A percentile compares a stretch with the other conserved stretches of the same genome.
Conservation (phyloP, 2,329 filamentous ascomycete genomes). For the Alternaria arborescens region DNA sequence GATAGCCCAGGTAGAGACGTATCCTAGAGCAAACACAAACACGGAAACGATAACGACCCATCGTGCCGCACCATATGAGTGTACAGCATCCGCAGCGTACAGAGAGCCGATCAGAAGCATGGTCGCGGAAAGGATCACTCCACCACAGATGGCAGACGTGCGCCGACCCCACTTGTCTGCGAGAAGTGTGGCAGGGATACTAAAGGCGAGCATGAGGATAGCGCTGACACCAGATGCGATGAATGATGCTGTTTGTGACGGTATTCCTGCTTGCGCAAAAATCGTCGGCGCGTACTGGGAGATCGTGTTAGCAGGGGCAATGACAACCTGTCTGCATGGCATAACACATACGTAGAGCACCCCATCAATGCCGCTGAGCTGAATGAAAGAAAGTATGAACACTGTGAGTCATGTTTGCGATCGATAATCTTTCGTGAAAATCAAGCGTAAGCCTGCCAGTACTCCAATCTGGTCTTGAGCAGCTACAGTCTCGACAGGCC, state of each 20-base stretch:
- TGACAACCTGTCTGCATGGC: background rate
- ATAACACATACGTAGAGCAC: background rate
- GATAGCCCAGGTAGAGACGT: background rate
- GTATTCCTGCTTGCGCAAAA: background rate
- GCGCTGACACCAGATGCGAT: background rate
- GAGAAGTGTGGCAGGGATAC: background rate
- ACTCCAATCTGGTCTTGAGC: background rate
- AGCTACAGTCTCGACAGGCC: accelerated
- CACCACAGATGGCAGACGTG: background rate
- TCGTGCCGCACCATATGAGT: background rate
- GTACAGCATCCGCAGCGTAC: background rate
- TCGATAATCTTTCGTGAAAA: background rate
- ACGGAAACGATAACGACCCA: background rate
- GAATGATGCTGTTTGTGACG: background rate
- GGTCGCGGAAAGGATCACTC: background rate
- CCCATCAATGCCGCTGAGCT: background rate
- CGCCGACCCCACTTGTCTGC: background rate
- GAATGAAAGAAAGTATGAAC: background rate
- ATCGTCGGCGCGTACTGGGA: background rate
- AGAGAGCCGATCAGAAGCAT: background rate
- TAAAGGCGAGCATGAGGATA: background rate
- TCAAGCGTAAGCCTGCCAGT: background rate
- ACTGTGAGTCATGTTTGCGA: background rate
- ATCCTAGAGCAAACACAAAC: background rate
- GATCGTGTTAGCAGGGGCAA: background rate